These are phyloP conservation scores for Aspergillus proliferans DNA, from an alignment of 2,329 filamentous ascomycete genomes.

Conservation along the genomic window DNA sequence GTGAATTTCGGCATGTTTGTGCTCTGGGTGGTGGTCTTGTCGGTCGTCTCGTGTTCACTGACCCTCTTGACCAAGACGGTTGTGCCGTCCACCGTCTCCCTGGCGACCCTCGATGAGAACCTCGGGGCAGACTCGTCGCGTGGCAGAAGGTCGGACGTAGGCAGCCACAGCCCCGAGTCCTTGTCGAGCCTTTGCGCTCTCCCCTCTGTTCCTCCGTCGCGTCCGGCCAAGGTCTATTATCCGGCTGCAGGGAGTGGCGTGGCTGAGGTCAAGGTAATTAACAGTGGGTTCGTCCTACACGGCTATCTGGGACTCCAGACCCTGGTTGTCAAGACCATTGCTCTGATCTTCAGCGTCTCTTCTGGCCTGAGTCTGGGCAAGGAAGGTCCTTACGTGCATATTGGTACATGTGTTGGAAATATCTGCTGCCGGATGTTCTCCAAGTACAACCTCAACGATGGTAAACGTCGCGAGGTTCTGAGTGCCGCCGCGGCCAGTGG, in stretches of 20 bases:
- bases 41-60: slow-evolving; percentile 67
- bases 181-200: slow-evolving; percentile 35
- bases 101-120: slow-evolving; percentile 89
- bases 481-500: slow-evolving; percentile 87
- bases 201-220: slow-evolving; percentile 24
- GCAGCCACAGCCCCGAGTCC: slow-evolving; percentile 38
- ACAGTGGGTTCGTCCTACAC: slow-evolving; percentile 96
- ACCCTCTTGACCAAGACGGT: slow-evolving; percentile 90
- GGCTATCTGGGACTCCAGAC: slow-evolving; percentile 89
- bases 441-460: slow-evolving; percentile 93
- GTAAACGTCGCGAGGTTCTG: slow-evolving; percentile 86
- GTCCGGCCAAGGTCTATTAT: slow-evolving; percentile 82
- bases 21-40: slow-evolving; percentile 61
- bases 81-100: slow-evolving; percentile 78
- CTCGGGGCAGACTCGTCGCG: slow-evolving; percentile 61
- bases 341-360: slow-evolving; percentile 78
- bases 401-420: slow-evolving; percentile 90
- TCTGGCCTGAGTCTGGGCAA: slow-evolving; percentile 93
- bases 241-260: slow-evolving; percentile 94
- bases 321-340: slow-evolving; percentile 74
- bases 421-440: slow-evolving; percentile 88
- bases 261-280: slow-evolving; percentile 91
- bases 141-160: slow-evolving; percentile 37
- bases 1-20: slow-evolving; percentile 77
- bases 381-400: slow-evolving; percentile 95